phyloP scores from a whole-genome alignment of 2,329 filamentous ascomycete species.

The Tolypocladium tundrense region DNA sequence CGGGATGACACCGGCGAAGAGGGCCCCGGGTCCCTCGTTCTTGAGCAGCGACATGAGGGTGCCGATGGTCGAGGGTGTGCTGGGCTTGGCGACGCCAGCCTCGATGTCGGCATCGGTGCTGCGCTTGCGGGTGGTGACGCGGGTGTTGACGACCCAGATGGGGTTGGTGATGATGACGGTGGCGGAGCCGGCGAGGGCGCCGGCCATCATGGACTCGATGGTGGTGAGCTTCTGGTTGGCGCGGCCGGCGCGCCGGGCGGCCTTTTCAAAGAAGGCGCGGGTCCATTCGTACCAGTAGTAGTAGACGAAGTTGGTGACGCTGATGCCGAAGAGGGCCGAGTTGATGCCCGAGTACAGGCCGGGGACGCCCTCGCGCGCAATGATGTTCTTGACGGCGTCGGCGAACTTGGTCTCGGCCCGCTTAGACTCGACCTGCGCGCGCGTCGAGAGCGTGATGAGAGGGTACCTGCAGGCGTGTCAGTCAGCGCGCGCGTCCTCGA shows the following conservation, averaged over 20 bases:
- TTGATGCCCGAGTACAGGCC: conserved; percentile 91
- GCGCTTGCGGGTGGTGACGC: conserved; percentile 84
- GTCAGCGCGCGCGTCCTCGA: not conserved
- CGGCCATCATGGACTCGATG: conserved; percentile 87
- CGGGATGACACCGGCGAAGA: conserved; percentile 88
- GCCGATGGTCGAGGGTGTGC: conserved; percentile 62
- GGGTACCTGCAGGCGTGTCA: conserved; percentile 58
- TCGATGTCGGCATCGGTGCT: conserved; percentile 32
- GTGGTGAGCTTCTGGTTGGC: conserved; percentile 77
- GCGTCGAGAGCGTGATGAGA: conserved; percentile 92
- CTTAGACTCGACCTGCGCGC: conserved; percentile 95
- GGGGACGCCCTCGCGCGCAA: conserved; percentile 79
- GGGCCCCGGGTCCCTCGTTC: conserved; percentile 72
- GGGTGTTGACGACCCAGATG: conserved; percentile 98
- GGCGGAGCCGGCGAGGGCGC: conserved; percentile 83
- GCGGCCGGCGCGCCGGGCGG: conserved; percentile 62
- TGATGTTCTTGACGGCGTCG: conserved; percentile 73
- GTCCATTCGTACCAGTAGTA: conserved; percentile 99
- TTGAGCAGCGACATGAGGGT: conserved; percentile 72
- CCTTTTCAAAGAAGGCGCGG: conserved; percentile 71
- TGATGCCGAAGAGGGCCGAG: conserved; percentile 93
- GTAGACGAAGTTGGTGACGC: conserved; percentile 98
- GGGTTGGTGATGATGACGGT: conserved; percentile 96
- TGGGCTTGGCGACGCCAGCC: conserved; percentile 27
- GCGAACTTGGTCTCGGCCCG: conserved; percentile 79